These are phyloP conservation scores for Flammula alnicola DNA, from an alignment of 1,284 basidiomycete species.

Conservation along the genomic window DNA sequence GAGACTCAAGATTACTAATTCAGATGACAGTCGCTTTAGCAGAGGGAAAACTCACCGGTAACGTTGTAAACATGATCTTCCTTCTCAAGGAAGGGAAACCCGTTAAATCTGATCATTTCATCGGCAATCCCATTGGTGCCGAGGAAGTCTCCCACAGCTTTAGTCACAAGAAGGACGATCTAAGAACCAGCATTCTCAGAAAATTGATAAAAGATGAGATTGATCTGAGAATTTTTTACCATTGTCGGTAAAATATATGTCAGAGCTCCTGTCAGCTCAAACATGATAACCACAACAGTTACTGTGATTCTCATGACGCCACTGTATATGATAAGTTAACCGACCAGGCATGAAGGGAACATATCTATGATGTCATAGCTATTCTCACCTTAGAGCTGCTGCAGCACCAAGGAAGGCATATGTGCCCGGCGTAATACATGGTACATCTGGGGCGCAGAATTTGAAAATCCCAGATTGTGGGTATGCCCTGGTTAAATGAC, in stretches of 20 bases:
- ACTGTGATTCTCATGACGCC: constrained; percentile 98
- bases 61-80: constrained; percentile 92
- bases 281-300: constrained; percentile 99
- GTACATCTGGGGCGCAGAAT: constrained; percentile 88
- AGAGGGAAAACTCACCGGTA: constrained; percentile 61
- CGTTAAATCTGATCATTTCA: constrained; percentile 96
- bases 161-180: constrained; percentile 96
- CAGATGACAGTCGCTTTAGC: neutral
- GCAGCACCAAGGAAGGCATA: constrained; percentile 96
- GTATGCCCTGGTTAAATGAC: constrained; percentile 65
- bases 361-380: constrained; percentile 12
- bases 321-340: constrained; percentile 54
- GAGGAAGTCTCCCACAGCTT: constrained; percentile 95
- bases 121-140: constrained; percentile 95
- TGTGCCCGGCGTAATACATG: constrained; percentile 98
- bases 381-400: constrained; percentile 82
- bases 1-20: constrained; percentile 60
- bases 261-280: constrained; percentile 97
- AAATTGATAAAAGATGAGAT: constrained; percentile 6
- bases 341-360: too few relatives aligned
- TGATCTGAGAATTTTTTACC: constrained; percentile 54
- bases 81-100: constrained; percentile 95
- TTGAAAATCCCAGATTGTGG: constrained; percentile 87
- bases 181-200: constrained; percentile 34
- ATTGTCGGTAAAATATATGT: constrained; percentile 99